Percentiles rank a stretch among this genome's conserved stretches.
phyloP scores from a whole-genome alignment of 106 monocot genomes.

The Narthecium ossifragum region DNA sequence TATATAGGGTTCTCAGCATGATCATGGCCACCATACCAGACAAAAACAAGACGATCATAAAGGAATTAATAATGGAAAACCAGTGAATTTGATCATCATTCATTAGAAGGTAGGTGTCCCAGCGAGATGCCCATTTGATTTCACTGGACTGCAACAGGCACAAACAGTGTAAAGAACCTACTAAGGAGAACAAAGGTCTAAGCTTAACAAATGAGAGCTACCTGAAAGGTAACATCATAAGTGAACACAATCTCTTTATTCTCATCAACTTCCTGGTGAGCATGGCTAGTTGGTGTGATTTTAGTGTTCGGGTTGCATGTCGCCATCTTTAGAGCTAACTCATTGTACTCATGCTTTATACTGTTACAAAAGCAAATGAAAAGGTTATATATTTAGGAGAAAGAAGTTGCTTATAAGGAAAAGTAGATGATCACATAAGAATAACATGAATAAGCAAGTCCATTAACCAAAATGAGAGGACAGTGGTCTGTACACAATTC shows the following conservation, averaged over 20 bases:
- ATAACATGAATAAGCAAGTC: too few relatives aligned
- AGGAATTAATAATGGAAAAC: conserved; percentile 31
- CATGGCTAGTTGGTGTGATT: conserved; percentile 30
- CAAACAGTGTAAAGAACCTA: not conserved
- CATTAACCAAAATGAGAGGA: too few relatives aligned
- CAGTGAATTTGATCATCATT: conserved; percentile 35
- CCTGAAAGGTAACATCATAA: conserved; percentile 62
- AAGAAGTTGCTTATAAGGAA: too few relatives aligned
- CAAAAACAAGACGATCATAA: conserved; percentile 31
- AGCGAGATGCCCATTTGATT: conserved; percentile 35
- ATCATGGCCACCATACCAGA: conserved; percentile 39
- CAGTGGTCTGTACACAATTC: too few relatives aligned
- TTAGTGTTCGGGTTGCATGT: conserved; percentile 50
- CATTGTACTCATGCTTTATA: conserved; percentile 39
- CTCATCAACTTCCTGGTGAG: conserved; percentile 46
- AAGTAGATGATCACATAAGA: too few relatives aligned
- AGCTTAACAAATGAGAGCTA: conserved; percentile 5
- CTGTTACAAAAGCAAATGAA: conserved; percentile 12
- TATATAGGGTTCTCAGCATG: conserved; percentile 30
- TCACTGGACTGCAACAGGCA: conserved; percentile 18
- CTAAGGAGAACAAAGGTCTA: not conserved
- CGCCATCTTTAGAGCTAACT: conserved; percentile 42
- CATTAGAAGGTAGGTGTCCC: conserved; percentile 35
- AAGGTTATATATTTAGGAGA: not conserved
- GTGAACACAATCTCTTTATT: conserved; percentile 37